Percentiles rank a stretch among this genome's conserved stretches.
phyloP scores from a whole-genome alignment of 352 stramenopile species.

The Aphanomyces stellatus region DNA sequence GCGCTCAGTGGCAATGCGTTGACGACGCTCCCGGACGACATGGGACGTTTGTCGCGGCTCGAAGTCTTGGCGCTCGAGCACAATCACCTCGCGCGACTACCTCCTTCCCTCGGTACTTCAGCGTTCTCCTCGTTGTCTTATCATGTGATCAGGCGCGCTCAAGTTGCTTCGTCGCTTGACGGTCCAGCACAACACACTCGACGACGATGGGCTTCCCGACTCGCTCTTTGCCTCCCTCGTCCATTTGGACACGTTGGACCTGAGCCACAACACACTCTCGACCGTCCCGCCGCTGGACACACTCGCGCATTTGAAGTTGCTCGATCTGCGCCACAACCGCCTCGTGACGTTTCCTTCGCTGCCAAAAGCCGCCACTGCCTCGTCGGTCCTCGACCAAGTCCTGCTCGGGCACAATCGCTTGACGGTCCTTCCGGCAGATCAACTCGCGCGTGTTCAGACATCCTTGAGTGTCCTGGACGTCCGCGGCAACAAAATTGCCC shows the following conservation, averaged over 20 bases:
- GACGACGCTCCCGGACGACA: constrained; percentile 36
- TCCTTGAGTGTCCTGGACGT: constrained; percentile 21
- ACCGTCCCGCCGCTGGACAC: constrained; percentile 29
- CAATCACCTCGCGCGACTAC: constrained; percentile 43
- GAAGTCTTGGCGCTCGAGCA: constrained; percentile 54
- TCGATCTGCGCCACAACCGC: constrained; percentile 48
- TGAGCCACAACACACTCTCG: constrained; percentile 65
- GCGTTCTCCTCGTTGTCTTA: not conserved
- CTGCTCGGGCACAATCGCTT: constrained; percentile 7
- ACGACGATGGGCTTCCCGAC: constrained; percentile 30
- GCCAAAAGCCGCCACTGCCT: not conserved
- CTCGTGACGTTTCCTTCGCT: not conserved
- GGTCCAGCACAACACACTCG: constrained; percentile 52
- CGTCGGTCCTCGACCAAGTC: not conserved
- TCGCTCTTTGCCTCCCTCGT: constrained; percentile 39
- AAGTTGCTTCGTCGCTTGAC: constrained; percentile 49
- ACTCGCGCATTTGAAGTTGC: constrained; percentile 28
- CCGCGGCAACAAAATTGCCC: constrained; percentile 7
- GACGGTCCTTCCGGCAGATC: not conserved
- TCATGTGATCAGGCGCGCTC: constrained; percentile 20
- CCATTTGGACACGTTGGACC: constrained; percentile 53
- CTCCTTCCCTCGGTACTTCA: constrained; percentile 37
- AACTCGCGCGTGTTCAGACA: not conserved
- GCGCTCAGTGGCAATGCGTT: constrained; percentile 51
- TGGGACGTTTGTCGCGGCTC: constrained; percentile 35